A percentile compares a stretch with the other conserved stretches of the same genome.
Conservation (phyloP, 306 rosid genomes). For the Glycyrrhiza uralensis region DNA sequence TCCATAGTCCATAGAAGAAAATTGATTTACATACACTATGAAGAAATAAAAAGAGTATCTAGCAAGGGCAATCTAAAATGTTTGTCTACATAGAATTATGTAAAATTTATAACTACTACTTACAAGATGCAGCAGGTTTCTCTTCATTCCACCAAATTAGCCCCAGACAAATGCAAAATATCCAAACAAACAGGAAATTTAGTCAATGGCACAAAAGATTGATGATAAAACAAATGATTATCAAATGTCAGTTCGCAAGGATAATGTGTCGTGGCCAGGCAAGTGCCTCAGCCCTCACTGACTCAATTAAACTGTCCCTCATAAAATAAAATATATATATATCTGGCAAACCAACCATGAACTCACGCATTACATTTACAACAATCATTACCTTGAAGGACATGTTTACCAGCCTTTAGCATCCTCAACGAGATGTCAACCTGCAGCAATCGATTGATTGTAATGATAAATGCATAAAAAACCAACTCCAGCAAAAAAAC, state of each 20-base stretch:
- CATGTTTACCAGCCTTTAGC: slow-evolving; percentile 91
- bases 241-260: background rate
- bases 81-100: background rate
- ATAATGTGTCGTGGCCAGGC: background rate
- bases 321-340: background rate
- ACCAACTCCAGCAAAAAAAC: background rate
- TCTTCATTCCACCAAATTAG: slow-evolving; percentile 63
- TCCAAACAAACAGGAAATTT: slow-evolving; percentile 28
- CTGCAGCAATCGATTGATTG: slow-evolving; percentile 39
- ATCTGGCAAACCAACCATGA: slow-evolving; percentile 8
- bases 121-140: slow-evolving; percentile 93
- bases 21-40: background rate
- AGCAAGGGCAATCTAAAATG: background rate
- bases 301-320: background rate
- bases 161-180: slow-evolving; percentile 33
- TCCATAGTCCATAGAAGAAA: background rate
- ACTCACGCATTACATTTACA: background rate
- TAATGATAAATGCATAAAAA: background rate
- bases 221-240: background rate
- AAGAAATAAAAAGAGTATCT: background rate
- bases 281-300: background rate
- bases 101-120: slow-evolving; percentile 34
- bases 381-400: slow-evolving; percentile 71
- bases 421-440: slow-evolving; percentile 67
- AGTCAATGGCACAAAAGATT: slow-evolving; percentile 26